Evolutionary conservation across 345 rosid species (phyloP).

Genomic region (Laguncularia racemosa): DNA sequence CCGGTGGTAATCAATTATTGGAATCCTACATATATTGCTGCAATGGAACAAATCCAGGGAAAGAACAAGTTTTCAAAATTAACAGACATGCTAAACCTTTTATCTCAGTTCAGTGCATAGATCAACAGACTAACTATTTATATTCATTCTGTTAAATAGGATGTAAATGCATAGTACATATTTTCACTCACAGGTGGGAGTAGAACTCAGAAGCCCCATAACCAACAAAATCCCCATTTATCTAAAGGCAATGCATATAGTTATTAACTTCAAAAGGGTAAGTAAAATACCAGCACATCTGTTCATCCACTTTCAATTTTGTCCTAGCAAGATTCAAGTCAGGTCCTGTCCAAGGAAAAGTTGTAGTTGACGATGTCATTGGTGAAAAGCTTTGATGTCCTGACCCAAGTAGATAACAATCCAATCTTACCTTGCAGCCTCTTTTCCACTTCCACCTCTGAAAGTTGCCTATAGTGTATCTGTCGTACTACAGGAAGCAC

Average conservation of each 20-base stretch:
- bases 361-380: constrained; percentile 5
- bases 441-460: constrained; percentile 82
- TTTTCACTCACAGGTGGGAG: no score
- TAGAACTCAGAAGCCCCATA: no score
- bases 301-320: constrained; percentile 91
- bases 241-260: not conserved
- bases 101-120: not conserved
- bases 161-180: no score
- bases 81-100: not conserved
- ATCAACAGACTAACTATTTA: not conserved
- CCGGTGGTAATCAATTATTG: constrained; percentile 92
- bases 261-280: constrained; percentile 6
- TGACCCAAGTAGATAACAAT: not conserved
- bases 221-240: not conserved
- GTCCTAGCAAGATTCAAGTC: constrained; percentile 69
- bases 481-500: constrained; percentile 86
- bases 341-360: constrained; percentile 42
- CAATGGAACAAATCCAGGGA: constrained; percentile 21
- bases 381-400: not conserved
- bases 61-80: constrained; percentile 7
- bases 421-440: constrained; percentile 58
- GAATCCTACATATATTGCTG: constrained; percentile 91
- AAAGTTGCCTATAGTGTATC: constrained; percentile 80
- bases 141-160: no score
- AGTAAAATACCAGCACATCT: constrained; percentile 89